These are phyloP conservation scores for Glebionis coronaria DNA, from an alignment of 129 eudicot species.

Conservation along the genomic window DNA sequence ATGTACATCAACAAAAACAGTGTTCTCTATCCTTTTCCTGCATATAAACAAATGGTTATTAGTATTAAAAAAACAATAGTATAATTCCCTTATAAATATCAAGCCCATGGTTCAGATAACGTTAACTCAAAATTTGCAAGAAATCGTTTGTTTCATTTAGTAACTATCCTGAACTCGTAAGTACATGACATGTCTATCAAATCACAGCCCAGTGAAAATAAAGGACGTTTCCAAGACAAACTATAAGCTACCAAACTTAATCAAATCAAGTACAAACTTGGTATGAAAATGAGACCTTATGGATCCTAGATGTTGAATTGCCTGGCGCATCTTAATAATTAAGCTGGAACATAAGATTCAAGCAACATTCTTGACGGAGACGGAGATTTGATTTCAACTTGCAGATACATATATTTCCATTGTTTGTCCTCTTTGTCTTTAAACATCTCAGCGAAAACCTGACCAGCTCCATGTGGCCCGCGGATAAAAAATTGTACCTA, in stretches of 20 bases:
- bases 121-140: neutral
- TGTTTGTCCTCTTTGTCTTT: constrained; percentile 72
- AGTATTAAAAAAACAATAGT: neutral
- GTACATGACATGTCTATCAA: neutral
- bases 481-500: constrained; percentile 79
- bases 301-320: constrained; percentile 16
- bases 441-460: constrained; percentile 77
- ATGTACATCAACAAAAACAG: neutral
- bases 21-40: constrained; percentile 20
- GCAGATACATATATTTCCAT: constrained; percentile 86
- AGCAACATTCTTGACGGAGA: constrained; percentile 69
- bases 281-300: constrained; percentile 12
- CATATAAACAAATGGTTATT: constrained; percentile 16
- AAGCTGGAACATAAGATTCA: constrained; percentile 83
- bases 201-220: neutral
- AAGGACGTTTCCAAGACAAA: neutral
- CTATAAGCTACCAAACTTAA: neutral
- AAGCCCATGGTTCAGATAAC: too few relatives aligned
- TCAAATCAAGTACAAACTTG: neutral
- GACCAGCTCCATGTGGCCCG: constrained; percentile 90
- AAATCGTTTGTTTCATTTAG: neutral
- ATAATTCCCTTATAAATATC: neutral
- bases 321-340: constrained; percentile 18
- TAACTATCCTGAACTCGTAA: too few relatives aligned
- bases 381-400: constrained; percentile 74